Evolutionary conservation across 208 protist genomes (phyloP).

Genomic region (Trypanosoma lewisi): DNA sequence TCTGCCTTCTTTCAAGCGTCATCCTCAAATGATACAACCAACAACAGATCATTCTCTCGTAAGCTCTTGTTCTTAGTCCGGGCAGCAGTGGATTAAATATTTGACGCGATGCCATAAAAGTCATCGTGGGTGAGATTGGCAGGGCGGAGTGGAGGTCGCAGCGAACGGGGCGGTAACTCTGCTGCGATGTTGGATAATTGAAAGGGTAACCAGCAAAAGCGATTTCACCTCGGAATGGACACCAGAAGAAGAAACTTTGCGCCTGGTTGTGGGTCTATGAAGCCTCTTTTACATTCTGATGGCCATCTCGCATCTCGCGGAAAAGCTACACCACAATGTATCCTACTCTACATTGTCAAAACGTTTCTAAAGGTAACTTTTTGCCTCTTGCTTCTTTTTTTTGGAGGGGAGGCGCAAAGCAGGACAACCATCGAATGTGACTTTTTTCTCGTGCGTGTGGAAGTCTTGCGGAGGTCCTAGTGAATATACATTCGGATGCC

Average conservation of each 20-base stretch:
- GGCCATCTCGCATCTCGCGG: slow-evolving; percentile 18
- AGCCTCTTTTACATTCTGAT: slow-evolving; percentile 29
- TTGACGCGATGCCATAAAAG: slow-evolving; percentile 9
- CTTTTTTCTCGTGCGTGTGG: slow-evolving; percentile 26
- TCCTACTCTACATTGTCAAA: slow-evolving; percentile 28
- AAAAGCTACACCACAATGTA: slow-evolving; percentile 14
- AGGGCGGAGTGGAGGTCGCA: neutral
- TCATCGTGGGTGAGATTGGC: neutral
- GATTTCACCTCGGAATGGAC: slow-evolving; percentile 28
- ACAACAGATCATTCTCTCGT: neutral
- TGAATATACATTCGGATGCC: neutral
- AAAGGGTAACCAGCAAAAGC: slow-evolving; percentile 22
- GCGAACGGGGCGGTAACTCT: slow-evolving; percentile 1
- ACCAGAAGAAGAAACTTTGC: slow-evolving; percentile 22
- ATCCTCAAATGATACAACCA: neutral
- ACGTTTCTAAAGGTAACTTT: slow-evolving; percentile 22
- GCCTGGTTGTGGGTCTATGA: slow-evolving; percentile 25
- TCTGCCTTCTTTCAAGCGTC: neutral
- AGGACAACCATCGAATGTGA: slow-evolving; percentile 30
- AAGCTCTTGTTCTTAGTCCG: slow-evolving; percentile 1
- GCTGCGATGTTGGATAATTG: slow-evolving; percentile 9
- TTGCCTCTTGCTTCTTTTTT: slow-evolving; percentile 25
- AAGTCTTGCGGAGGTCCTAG: slow-evolving; percentile 25
- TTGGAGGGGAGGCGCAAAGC: slow-evolving; percentile 19
- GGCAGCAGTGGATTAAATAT: neutral